Base-by-base conservation (phyloP, 2,329 filamentous ascomycete species). In the Dothideomycetes sp. region DNA sequence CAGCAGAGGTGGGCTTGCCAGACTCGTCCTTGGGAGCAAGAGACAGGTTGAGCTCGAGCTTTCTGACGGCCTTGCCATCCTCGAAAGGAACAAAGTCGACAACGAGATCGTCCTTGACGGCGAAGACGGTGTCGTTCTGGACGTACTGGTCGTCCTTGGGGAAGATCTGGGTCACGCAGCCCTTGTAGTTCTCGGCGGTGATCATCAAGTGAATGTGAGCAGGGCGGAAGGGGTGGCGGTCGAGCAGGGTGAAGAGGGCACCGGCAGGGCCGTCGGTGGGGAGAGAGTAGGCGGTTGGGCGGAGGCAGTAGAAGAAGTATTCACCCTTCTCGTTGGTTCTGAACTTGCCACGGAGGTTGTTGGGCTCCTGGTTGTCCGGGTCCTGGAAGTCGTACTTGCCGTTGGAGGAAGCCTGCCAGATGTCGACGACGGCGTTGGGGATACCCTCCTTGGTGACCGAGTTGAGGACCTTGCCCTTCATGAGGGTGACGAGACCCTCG, bases 361-460 rank as follows among this genome's bases (percentile, higher is more conserved):
- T 77, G 41, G 87, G 81, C 5, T 72, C 66, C 61, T 87, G 81
- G 30, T 46, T 36, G 22, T n/a, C n/a, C 2, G 71, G 64, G 47
- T 87, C 82, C 59, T 87, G 82, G 60, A 86, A 81, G 62, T 86
- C 81, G 42, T 68, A 68, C 40, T 65, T 44, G 10, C 72, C 73
- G 52, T 89, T 88, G 22, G 84, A 81, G 0, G 76, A 81, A 0
- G 82, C 81, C 54, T 88, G 79, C 84, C 84, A 91, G 38, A 88
- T 71, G 53, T 89, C 84, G 27, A 91, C 69, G 16, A 75, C 68
- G 2, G 81, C 81, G 43, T 69, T 69, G 14, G 71, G 66, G 33
- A 89, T 66, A 0, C 81, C 79, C 58, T 75, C 63, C 38, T 77
- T 76, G 0, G 79, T 84, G 22, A 53, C 57, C 36, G 73, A 74